phyloP scores from a whole-genome alignment of 1,284 basidiomycete species.

The Fomitopsis schrenkii region DNA sequence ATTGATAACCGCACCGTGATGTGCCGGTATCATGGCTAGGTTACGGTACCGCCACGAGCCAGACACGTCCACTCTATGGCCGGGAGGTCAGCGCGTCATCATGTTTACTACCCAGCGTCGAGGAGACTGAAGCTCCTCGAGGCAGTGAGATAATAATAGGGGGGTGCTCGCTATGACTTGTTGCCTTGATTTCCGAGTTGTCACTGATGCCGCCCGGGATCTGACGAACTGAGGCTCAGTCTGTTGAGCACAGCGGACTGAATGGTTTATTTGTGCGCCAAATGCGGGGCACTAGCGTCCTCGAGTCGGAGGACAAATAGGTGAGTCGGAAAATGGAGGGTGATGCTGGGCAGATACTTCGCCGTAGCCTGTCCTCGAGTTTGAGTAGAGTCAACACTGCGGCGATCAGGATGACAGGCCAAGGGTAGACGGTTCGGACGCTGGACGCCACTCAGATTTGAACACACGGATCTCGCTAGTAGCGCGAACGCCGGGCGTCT shows the following conservation, averaged over 20 bases:
- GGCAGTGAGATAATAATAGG: too few species aligned
- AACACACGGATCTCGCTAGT: too few species aligned
- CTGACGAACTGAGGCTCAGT: neutral
- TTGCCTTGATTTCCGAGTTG: neutral
- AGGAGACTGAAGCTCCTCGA: too few species aligned
- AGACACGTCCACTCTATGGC: neutral
- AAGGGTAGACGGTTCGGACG: too few species aligned
- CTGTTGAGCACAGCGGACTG: neutral
- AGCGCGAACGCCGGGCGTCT: too few species aligned
- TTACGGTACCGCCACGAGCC: neutral
- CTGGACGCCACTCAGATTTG: too few species aligned
- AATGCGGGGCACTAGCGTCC: neutral
- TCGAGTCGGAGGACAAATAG: neutral
- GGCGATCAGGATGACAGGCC: neutral
- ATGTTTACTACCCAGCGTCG: too few species aligned
- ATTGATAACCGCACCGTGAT: neutral
- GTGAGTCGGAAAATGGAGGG: neutral
- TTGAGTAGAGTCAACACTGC: neutral
- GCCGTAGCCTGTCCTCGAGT: neutral
- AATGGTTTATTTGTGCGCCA: neutral
- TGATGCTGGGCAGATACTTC: neutral
- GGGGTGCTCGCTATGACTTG: neutral
- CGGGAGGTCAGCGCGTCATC: neutral
- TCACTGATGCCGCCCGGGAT: neutral
- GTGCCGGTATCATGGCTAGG: neutral